Evolutionary conservation across 2,329 filamentous ascomycete species (phyloP).

Genomic region (Lanzia echinophila): DNA sequence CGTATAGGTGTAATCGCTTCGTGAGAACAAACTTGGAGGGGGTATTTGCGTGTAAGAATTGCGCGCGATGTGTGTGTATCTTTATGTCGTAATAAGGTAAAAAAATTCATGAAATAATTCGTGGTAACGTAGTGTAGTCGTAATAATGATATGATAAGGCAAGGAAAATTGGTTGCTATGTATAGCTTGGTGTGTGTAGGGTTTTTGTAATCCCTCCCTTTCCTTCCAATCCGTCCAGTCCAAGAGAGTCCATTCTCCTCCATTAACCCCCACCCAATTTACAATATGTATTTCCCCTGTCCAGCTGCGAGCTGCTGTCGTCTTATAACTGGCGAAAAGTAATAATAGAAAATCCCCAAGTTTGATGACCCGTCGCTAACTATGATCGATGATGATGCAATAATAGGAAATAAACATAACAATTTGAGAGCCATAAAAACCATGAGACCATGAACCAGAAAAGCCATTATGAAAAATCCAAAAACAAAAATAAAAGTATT

Average conservation of each 20-base stretch:
- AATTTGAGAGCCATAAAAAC: slow-evolving; percentile 1
- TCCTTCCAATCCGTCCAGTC: slow-evolving; percentile 2
- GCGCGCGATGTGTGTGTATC: neutral
- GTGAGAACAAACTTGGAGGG: slow-evolving; percentile 7
- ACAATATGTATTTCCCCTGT: slow-evolving; percentile 9
- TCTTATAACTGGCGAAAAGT: slow-evolving; percentile 7
- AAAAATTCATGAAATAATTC: slow-evolving; percentile 10
- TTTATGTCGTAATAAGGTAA: neutral
- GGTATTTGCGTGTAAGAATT: slow-evolving; percentile 1
- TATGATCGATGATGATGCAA: slow-evolving; percentile 12
- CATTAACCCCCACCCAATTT: slow-evolving; percentile 6
- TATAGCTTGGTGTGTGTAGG: slow-evolving; percentile 6
- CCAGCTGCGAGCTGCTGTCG: slow-evolving; percentile 10
- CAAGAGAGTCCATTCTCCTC: slow-evolving; percentile 6
- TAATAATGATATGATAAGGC: neutral
- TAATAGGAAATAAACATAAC: slow-evolving; percentile 5
- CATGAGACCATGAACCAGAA: slow-evolving; percentile 8
- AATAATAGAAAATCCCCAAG: slow-evolving; percentile 4
- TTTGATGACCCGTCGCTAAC: slow-evolving; percentile 12
- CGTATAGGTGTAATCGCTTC: slow-evolving; percentile 6
- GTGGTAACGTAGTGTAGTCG: slow-evolving; percentile 12
- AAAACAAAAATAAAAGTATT: slow-evolving; percentile 25
- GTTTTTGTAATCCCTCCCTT: slow-evolving; percentile 2
- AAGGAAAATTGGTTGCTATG: slow-evolving; percentile 10
- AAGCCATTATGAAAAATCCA: slow-evolving; percentile 30